These are phyloP conservation scores for Glaciozyma antarctica DNA, from an alignment of 768 basidiomycete genomes.

Conservation along the genomic window DNA sequence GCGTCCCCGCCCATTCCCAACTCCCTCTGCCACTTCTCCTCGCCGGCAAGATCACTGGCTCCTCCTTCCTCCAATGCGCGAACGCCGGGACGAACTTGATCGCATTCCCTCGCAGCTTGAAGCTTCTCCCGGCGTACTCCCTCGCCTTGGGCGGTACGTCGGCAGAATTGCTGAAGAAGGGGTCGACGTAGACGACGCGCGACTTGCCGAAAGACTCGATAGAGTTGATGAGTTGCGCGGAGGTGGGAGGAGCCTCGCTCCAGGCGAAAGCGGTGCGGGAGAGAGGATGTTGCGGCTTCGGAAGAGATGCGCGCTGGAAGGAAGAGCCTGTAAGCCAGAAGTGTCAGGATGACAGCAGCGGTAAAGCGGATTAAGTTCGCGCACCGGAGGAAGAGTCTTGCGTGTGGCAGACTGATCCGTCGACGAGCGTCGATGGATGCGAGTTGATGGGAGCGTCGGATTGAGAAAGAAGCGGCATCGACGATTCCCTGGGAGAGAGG, in stretches of 20 bases:
- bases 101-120: constrained; percentile 58
- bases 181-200: constrained; percentile 59
- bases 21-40: not conserved
- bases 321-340: not conserved
- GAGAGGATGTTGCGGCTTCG: not conserved
- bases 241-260: constrained; percentile 38
- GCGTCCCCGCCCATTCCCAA: constrained; percentile 25
- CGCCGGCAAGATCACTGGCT: not conserved
- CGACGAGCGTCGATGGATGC: not conserved
- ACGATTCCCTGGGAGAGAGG: too few relatives aligned
- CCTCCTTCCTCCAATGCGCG: not conserved
- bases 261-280: constrained; percentile 18
- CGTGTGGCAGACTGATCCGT: not conserved
- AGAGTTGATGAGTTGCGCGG: constrained; percentile 45
- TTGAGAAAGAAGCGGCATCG: too few relatives aligned
- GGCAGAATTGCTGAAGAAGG: constrained; percentile 61
- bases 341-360: not conserved
- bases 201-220: constrained; percentile 44
- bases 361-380: too few relatives aligned
- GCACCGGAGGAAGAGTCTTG: not conserved
- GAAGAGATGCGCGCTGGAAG: not conserved
- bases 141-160: constrained; percentile 62
- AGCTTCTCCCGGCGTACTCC: constrained; percentile 73
- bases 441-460: not conserved
- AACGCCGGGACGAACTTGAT: constrained; percentile 57